Base-by-base conservation (phyloP, 2,329 filamentous ascomycete species). In the Aureobasidium vineae region DNA sequence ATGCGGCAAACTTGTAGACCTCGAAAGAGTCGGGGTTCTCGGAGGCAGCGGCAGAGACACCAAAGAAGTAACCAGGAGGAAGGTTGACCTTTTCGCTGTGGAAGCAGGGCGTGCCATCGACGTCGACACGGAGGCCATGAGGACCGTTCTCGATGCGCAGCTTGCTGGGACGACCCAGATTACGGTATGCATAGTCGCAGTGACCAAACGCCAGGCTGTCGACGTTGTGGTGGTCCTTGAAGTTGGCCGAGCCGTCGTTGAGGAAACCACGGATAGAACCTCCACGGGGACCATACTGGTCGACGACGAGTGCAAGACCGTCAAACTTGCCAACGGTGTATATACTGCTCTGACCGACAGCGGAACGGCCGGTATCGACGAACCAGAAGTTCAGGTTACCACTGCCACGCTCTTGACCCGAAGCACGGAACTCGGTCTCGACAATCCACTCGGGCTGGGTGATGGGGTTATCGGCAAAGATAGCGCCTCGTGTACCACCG, bases 341-440 rank as follows among this genome's bases (percentile, higher is more conserved):
- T 71, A 97, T 86, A 77, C 91, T 96, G 70, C 86, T 85, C 28
- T 88, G 84, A 65, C 87, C 88, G 65, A 96, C 81, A 36, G 82
- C 81, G 68, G 83, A 79, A 71, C 85, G 80, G n/a, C 68, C 68
- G 68, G 90, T 85, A 72, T 86, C 88, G 63, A 86, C 88, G 74
- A 96, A 91, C 95, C 95, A 99, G 73, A 99, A 84, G 78, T 98
- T 94, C 71, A 99, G 81, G 79, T 96, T 97, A 57, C 95, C 95
- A 67, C 89, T 88, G 60, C 88, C 92, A 71, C 91, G 84, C 75
- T 98, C 95, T 69, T 90, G 89, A 8, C 95, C 95, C 68, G 86
- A 91, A 63, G 88, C 91, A 71, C 95, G 87, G 79, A 99, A 97
- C 74, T 95, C 89, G 71, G 98, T 83, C 74, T 96, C 91, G 60